These are phyloP conservation scores for Cladobotryum mycophilum DNA, from an alignment of 2,329 filamentous ascomycete genomes.

Conservation along the genomic window DNA sequence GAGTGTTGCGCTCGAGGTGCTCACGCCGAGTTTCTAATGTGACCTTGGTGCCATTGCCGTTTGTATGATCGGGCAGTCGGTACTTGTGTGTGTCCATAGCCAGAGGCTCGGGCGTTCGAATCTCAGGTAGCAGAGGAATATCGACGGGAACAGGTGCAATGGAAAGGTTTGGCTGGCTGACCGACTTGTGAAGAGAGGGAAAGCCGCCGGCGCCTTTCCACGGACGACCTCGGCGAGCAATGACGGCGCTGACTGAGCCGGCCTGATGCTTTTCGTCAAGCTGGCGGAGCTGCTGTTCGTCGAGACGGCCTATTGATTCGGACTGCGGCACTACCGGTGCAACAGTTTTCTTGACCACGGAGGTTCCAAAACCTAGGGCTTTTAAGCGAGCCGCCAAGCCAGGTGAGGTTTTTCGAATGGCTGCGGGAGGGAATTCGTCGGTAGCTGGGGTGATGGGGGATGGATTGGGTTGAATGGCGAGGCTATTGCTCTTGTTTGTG, in stretches of 20 bases:
- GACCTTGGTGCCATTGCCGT: conserved; percentile 61
- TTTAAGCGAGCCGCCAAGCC: conserved; percentile 60
- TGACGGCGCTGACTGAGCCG: conserved; percentile 40
- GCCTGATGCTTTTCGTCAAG: conserved; percentile 62
- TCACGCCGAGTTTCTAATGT: conserved; percentile 52
- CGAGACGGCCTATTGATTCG: conserved; percentile 59
- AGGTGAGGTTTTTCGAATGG: conserved; percentile 53
- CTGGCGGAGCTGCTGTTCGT: conserved; percentile 62
- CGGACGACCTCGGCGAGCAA: conserved; percentile 62
- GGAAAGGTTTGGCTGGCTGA: conserved; percentile 18
- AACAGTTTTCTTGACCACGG: conserved; percentile 28
- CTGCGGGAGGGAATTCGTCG: conserved; percentile 21
- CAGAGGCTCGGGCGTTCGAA: conserved; percentile 41
- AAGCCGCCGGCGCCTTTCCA: conserved; percentile 59
- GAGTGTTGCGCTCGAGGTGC: conserved; percentile 45
- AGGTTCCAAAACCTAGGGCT: conserved; percentile 53
- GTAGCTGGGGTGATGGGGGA: background rate
- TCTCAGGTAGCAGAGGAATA: conserved; percentile 43
- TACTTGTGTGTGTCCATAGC: conserved; percentile 71
- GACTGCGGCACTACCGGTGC: conserved; percentile 23
- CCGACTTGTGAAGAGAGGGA: conserved; percentile 13
- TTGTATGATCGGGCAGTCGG: conserved; percentile 62
- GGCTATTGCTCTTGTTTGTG: conserved; percentile 10
- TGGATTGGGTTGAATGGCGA: background rate
- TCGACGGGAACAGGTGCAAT: conserved; percentile 23